Evolutionary conservation across 768 basidiomycete genomes (phyloP).

Genomic region (Psilocybe cubensis): DNA sequence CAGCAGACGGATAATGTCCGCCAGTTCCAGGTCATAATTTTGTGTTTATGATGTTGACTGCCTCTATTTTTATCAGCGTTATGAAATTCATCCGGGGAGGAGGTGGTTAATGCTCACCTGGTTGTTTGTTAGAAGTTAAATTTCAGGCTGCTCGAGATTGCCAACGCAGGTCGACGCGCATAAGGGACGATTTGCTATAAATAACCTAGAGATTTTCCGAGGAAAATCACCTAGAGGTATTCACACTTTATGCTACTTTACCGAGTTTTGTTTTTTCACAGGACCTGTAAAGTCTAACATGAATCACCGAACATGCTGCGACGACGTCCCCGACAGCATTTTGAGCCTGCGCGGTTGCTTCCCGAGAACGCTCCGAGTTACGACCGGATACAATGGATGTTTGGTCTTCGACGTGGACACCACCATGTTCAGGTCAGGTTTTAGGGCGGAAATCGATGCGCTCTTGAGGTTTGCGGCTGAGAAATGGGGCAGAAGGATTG

Average conservation of each 20-base stretch:
- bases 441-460: no score
- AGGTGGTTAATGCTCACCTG: background rate
- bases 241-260: background rate
- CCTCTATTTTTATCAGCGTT: background rate
- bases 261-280: constrained; percentile 1
- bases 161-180: background rate
- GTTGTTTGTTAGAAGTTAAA: background rate
- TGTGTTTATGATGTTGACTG: background rate
- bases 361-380: constrained; percentile 14
- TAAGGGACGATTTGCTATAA: background rate
- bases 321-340: constrained; percentile 5
- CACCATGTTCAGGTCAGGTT: no score
- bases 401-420: background rate
- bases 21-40: background rate
- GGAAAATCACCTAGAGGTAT: background rate
- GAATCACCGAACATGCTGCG: constrained; percentile 16
- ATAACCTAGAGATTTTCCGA: constrained; percentile 8
- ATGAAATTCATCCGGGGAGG: constrained; percentile 13
- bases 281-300: background rate
- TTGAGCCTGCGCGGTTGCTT: background rate
- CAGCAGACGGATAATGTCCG: constrained; percentile 19
- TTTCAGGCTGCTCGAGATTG: background rate
- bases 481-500: no score
- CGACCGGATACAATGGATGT: background rate
- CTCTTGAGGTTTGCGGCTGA: no score